A percentile compares a stretch with the other conserved stretches of the same genome.
Conservation (phyloP, 164 flowering plant genomes). For the Tinospora cordifolia region DNA sequence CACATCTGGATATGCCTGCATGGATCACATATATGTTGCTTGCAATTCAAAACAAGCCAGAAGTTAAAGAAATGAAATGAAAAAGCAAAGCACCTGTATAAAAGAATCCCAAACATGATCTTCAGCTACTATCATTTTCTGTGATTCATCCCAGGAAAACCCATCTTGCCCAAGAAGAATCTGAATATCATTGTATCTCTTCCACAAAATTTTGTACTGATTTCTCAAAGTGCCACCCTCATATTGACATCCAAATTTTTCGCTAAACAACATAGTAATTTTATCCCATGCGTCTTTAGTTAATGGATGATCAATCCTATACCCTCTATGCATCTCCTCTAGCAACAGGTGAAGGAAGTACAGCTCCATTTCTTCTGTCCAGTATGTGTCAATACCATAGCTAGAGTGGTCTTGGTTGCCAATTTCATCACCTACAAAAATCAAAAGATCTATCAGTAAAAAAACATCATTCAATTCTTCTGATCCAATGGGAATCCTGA, state of each 20-base stretch:
- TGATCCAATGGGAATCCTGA: background rate
- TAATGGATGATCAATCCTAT: slow-evolving; percentile 35
- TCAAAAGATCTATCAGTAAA: slow-evolving; percentile 1
- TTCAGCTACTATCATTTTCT: slow-evolving; percentile 51
- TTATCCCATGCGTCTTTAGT: slow-evolving; percentile 47
- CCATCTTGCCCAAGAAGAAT: slow-evolving; percentile 41
- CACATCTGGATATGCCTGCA: slow-evolving; percentile 42
- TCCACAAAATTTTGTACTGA: slow-evolving; percentile 54
- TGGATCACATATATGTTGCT: background rate
- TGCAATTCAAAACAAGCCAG: background rate
- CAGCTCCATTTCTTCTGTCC: slow-evolving; percentile 64
- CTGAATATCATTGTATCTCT: slow-evolving; percentile 46
- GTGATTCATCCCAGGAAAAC: slow-evolving; percentile 50
- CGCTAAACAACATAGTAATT: slow-evolving; percentile 43
- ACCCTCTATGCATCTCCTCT: slow-evolving; percentile 42
- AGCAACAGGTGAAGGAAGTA: slow-evolving; percentile 46
- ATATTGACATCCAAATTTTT: slow-evolving; percentile 39
- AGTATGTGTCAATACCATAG: slow-evolving; percentile 42
- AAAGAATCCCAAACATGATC: slow-evolving; percentile 45
- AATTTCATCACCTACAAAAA: slow-evolving; percentile 20
- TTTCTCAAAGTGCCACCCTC: slow-evolving; percentile 49
- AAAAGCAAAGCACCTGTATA: slow-evolving; percentile 32
- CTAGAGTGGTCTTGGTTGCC: slow-evolving; percentile 22
- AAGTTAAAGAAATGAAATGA: background rate
- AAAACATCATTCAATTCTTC: background rate